Percentiles rank a stretch among this genome's conserved stretches.
Conservation (phyloP, 2,329 filamentous ascomycete species). For the Cladosporium sp. region DNA sequence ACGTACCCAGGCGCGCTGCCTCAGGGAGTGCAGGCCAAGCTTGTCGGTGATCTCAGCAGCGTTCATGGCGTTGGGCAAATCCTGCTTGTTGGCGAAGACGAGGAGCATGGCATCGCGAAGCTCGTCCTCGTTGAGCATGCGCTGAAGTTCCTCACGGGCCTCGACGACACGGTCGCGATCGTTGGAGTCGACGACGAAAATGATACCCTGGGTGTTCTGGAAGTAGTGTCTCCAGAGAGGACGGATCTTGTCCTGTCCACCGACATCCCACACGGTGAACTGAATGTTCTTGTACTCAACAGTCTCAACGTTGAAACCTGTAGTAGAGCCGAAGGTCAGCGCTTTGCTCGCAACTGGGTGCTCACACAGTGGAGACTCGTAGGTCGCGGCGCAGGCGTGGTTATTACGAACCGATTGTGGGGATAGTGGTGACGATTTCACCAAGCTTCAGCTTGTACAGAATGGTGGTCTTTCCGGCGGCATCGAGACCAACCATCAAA, state of each 20-base stretch:
- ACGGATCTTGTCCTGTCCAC: slow-evolving; percentile 97
- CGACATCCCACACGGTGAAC: slow-evolving; percentile 99
- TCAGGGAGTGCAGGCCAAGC: slow-evolving; percentile 97
- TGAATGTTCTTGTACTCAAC: slow-evolving; percentile 99
- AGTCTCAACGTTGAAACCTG: slow-evolving; percentile 94
- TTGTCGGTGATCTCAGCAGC: slow-evolving; percentile 99
- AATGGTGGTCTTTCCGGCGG: slow-evolving; percentile 97
- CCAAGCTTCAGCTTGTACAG: slow-evolving; percentile 98
- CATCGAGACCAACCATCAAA: slow-evolving; percentile 95
- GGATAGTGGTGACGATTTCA: slow-evolving; percentile 96
- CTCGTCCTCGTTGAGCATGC: slow-evolving; percentile 96
- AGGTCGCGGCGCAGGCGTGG: not conserved
- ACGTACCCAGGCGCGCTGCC: slow-evolving; percentile 97
- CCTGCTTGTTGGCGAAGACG: slow-evolving; percentile 99
- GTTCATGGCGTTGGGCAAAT: slow-evolving; percentile 97
- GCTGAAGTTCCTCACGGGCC: slow-evolving; percentile 86
- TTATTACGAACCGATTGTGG: slow-evolving; percentile 67
- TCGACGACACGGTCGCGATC: slow-evolving; percentile 90
- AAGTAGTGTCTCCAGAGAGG: slow-evolving; percentile 98
- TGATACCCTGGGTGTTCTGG: slow-evolving; percentile 89
- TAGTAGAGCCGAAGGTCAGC: slow-evolving; percentile 3
- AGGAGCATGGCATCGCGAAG: slow-evolving; percentile 92
- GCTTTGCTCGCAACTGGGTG: not conserved
- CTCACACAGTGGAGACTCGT: not conserved
- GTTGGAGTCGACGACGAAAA: slow-evolving; percentile 97